Evolutionary conservation across 495 filamentous ascomycete genomes (phyloP).

Genomic region (Jackrogersella minutella): DNA sequence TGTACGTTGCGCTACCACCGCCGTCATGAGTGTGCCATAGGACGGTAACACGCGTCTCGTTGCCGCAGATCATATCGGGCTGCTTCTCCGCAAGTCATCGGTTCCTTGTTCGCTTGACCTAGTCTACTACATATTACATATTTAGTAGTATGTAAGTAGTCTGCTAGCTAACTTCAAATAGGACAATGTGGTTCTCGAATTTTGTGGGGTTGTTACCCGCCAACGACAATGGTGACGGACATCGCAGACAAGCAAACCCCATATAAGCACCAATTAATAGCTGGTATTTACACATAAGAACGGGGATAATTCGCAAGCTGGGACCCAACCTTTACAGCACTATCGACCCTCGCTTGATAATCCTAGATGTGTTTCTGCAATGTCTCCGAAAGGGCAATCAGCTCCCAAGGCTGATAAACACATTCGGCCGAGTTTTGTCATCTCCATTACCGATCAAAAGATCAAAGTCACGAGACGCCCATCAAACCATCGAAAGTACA

Average conservation of each 20-base stretch:
- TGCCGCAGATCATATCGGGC: constrained; percentile 32
- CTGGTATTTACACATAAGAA: constrained; percentile 2
- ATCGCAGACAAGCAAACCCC: constrained; percentile 16
- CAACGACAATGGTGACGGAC: constrained; percentile 30
- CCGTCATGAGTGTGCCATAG: constrained; percentile 9
- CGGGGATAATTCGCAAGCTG: constrained; percentile 27
- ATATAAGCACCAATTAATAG: neutral
- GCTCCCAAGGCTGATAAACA: constrained; percentile 22
- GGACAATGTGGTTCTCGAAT: constrained; percentile 30
- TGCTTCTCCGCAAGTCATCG: constrained; percentile 36
- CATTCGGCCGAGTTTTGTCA: constrained; percentile 27
- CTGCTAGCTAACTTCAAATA: constrained; percentile 11
- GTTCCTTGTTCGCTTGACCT: constrained; percentile 27
- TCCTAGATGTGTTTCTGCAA: constrained; percentile 27
- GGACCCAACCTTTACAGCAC: neutral
- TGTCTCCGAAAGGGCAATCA: constrained; percentile 4
- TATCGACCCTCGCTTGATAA: constrained; percentile 19
- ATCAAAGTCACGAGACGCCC: neutral
- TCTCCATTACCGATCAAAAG: constrained; percentile 9
- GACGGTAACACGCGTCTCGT: constrained; percentile 26
- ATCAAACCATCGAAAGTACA: neutral
- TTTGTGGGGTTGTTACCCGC: constrained; percentile 38
- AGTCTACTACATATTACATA: neutral
- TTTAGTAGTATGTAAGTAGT: neutral
- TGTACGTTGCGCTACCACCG: constrained; percentile 6